These are phyloP conservation scores for Calocybe gambosa DNA, from an alignment of 1,284 basidiomycete species.

Conservation along the genomic window DNA sequence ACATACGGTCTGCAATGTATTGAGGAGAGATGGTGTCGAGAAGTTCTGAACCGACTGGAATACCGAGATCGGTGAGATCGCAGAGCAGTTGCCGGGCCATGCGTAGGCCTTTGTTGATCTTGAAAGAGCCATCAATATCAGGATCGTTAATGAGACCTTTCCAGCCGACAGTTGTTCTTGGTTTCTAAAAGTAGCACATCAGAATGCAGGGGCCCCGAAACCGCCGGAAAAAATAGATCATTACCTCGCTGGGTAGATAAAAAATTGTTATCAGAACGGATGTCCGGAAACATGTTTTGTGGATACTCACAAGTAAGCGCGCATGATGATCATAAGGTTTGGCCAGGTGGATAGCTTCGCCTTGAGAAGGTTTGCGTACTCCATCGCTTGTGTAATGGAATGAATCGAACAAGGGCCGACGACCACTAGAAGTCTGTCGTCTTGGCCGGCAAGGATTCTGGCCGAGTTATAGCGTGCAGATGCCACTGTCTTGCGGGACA, in stretches of 20 bases:
- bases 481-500: conserved; percentile 68
- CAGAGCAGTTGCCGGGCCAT: conserved; percentile 85
- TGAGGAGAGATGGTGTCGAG: conserved; percentile 92
- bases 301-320: conserved; percentile 81
- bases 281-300: conserved; percentile 3
- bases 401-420: conserved; percentile 98
- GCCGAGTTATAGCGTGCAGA: conserved; percentile 75
- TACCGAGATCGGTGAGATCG: conserved; percentile 82
- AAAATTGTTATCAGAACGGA: conserved; percentile 6
- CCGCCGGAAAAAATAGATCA: background rate
- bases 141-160: conserved; percentile 90
- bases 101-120: conserved; percentile 94
- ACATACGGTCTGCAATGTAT: conserved; percentile 65
- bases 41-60: conserved; percentile 93
- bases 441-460: conserved; percentile 74
- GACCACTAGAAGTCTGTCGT: conserved; percentile 83
- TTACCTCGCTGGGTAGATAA: conserved; percentile 42
- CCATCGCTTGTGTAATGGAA: conserved; percentile 80
- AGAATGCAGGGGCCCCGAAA: background rate
- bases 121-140: conserved; percentile 89
- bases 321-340: conserved; percentile 91
- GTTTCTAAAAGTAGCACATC: conserved; percentile 48
- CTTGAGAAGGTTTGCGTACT: conserved; percentile 81
- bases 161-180: conserved; percentile 85
- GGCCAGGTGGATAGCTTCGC: conserved; percentile 62